A percentile compares a stretch with the other conserved stretches of the same genome.
These are phyloP conservation scores for Scheffersomyces quercinus DNA, from an alignment of 1,139 yeast genomes.

Conservation along the genomic window DNA sequence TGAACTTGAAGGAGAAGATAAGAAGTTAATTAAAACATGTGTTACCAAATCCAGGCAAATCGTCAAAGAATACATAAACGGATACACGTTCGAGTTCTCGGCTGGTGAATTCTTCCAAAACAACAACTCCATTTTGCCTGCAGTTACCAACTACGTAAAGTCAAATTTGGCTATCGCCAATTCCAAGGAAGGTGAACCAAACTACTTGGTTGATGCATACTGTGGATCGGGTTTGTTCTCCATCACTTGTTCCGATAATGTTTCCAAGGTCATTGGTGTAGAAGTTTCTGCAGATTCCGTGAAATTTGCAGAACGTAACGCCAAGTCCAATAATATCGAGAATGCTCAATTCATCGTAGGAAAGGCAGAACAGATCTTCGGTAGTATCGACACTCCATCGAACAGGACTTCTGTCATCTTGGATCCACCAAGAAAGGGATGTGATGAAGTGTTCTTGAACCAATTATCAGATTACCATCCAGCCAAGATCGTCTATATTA, in stretches of 20 bases:
- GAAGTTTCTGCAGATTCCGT: slow-evolving; percentile 93
- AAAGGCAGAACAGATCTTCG: slow-evolving; percentile 87
- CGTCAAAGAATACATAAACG: slow-evolving; percentile 76
- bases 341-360: slow-evolving; percentile 89
- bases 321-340: slow-evolving; percentile 66
- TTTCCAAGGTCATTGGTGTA: slow-evolving; percentile 85
- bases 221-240: slow-evolving; percentile 97
- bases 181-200: slow-evolving; percentile 37
- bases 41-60: slow-evolving; percentile 75
- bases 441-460: slow-evolving; percentile 82
- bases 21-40: slow-evolving; percentile 45
- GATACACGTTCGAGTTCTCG: slow-evolving; percentile 76
- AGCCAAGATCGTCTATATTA: slow-evolving; percentile 83
- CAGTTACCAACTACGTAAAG: slow-evolving; percentile 77
- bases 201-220: slow-evolving; percentile 88
- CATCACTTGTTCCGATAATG: slow-evolving; percentile 78
- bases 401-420: slow-evolving; percentile 82
- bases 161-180: slow-evolving; percentile 57
- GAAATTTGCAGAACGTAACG: slow-evolving; percentile 81
- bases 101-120: slow-evolving; percentile 97
- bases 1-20: slow-evolving; percentile 21
- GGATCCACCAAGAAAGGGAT: slow-evolving; percentile 97
- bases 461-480: slow-evolving; percentile 85
- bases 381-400: slow-evolving; percentile 67
- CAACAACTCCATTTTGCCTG: slow-evolving; percentile 86